phyloP scores from a whole-genome alignment of 495 filamentous ascomycete genomes.

The Parathielavia appendiculata region DNA sequence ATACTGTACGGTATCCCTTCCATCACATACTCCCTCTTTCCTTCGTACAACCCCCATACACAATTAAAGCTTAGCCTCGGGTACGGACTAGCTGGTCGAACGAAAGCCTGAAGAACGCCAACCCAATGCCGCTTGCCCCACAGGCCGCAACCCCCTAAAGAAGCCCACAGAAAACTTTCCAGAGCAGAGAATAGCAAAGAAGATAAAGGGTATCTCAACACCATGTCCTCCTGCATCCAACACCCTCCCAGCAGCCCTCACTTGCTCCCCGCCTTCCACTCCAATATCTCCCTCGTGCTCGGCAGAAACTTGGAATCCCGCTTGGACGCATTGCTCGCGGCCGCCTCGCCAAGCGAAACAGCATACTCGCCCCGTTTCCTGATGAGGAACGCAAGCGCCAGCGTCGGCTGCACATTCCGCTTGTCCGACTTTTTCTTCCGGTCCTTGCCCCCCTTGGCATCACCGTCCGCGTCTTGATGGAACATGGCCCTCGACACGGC shows the following conservation, averaged over 20 bases:
- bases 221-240: neutral
- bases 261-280: constrained; percentile 25
- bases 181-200: neutral
- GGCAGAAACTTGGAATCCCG: constrained; percentile 26
- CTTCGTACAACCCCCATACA: too few species aligned
- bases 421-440: constrained; percentile 6
- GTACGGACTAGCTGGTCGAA: neutral
- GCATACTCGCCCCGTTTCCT: constrained; percentile 29
- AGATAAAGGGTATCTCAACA: constrained; percentile 11
- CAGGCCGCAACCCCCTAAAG: neutral
- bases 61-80: neutral
- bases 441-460: neutral
- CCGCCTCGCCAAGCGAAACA: constrained; percentile 1
- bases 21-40: too few species aligned
- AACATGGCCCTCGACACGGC: constrained; percentile 28
- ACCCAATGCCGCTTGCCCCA: neutral
- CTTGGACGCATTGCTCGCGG: neutral
- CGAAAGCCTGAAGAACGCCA: neutral
- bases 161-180: neutral
- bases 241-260: neutral
- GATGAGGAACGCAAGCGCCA: constrained; percentile 31
- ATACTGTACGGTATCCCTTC: too few species aligned
- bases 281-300: constrained; percentile 32
- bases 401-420: constrained; percentile 25
- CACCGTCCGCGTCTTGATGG: constrained; percentile 17